Percentiles rank a stretch among this genome's conserved stretches.
Evolutionary conservation across 2,329 filamentous ascomycete genomes (phyloP).

Genomic region (Alternaria viburni): DNA sequence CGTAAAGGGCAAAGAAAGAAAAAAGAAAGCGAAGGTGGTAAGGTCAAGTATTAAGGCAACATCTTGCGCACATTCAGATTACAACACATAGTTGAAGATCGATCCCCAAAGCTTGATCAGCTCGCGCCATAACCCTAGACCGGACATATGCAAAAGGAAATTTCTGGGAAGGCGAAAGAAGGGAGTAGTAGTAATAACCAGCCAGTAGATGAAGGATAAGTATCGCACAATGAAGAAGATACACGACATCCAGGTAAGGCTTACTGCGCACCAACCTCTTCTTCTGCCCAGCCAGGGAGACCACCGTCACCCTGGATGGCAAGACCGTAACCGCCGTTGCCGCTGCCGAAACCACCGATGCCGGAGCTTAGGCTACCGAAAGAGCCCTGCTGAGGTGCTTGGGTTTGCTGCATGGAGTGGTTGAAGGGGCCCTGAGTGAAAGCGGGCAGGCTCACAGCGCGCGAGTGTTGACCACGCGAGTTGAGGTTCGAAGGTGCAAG

Average conservation of each 20-base stretch:
- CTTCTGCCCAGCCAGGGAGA: constrained; percentile 68
- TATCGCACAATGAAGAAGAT: constrained; percentile 44
- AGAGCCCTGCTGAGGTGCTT: constrained; percentile 52
- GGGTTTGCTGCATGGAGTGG: constrained; percentile 47
- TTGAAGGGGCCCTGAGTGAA: constrained; percentile 67
- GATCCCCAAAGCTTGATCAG: constrained; percentile 21
- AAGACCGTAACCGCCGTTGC: constrained; percentile 63
- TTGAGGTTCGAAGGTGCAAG: constrained; percentile 72
- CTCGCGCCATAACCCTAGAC: constrained; percentile 15
- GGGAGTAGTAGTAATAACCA: constrained; percentile 23
- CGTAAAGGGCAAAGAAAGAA: constrained; percentile 11
- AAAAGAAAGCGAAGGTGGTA: constrained; percentile 25
- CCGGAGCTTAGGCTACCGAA: constrained; percentile 66
- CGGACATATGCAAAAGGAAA: constrained; percentile 12
- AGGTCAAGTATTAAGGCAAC: constrained; percentile 24
- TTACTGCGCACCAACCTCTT: constrained; percentile 65
- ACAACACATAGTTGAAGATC: constrained; percentile 25
- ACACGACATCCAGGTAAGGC: constrained; percentile 6
- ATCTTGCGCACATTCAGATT: constrained; percentile 23
- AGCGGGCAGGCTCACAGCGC: constrained; percentile 86
- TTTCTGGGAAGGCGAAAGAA: background rate
- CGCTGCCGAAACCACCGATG: constrained; percentile 62
- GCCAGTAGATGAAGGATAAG: constrained; percentile 31
- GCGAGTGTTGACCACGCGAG: constrained; percentile 68
- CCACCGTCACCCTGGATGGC: constrained; percentile 65